Percentiles rank a stretch among this genome's conserved stretches.
Evolutionary conservation across 192 early-diverging fungal species (phyloP).

Genomic region (Dimargaris cristalligena): DNA sequence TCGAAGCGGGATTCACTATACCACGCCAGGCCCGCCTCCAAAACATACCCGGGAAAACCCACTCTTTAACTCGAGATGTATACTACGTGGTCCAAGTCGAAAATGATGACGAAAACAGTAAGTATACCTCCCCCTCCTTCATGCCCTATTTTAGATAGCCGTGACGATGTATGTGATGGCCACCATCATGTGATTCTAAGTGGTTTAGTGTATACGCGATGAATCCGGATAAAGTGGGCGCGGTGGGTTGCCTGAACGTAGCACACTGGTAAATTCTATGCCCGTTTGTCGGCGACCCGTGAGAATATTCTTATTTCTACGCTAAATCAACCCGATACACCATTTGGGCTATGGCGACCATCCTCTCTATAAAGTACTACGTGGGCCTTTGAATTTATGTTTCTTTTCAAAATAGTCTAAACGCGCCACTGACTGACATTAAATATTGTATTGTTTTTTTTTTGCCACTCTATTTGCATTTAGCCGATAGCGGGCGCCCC

Average conservation of each 20-base stretch:
- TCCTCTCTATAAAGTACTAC: not conserved
- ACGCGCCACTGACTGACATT: not conserved
- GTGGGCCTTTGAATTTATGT: not conserved
- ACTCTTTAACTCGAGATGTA: not conserved
- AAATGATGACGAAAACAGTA: not conserved
- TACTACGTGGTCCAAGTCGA: conserved; percentile 2
- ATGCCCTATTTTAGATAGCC: too few species aligned
- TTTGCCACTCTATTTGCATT: not conserved
- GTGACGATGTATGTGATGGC: too few species aligned
- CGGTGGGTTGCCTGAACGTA: too few species aligned
- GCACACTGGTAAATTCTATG: not conserved
- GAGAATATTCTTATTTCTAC: not conserved
- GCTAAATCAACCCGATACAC: not conserved
- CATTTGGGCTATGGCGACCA: not conserved
- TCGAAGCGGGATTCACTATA: not conserved
- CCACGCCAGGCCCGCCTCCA: not conserved
- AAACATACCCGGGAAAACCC: not conserved
- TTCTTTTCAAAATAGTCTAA: not conserved
- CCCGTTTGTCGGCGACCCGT: not conserved
- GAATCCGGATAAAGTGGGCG: too few species aligned
- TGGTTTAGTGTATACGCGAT: too few species aligned
- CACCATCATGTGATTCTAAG: too few species aligned
- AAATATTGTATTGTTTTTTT: not conserved
- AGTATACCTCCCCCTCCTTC: too few species aligned
- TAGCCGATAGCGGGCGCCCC: not conserved